Evolutionary conservation across 345 rosid genomes (phyloP).

Genomic region (Salix arbutifolia): DNA sequence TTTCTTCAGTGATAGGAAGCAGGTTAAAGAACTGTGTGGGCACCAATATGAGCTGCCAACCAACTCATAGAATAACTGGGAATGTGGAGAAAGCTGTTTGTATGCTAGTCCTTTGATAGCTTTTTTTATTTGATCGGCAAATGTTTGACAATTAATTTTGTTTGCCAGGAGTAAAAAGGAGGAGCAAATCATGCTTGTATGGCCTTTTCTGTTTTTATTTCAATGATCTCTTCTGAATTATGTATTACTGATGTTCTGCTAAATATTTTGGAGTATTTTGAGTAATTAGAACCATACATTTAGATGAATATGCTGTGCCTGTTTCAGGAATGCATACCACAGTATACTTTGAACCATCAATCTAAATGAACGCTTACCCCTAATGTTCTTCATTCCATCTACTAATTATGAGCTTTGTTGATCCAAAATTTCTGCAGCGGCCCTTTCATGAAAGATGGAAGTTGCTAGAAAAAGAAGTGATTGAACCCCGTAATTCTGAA

Average conservation of each 20-base stretch:
- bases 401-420: slow-evolving; percentile 15
- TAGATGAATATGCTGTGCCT: neutral
- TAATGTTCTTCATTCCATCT: neutral
- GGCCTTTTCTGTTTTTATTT: neutral
- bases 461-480: slow-evolving; percentile 91
- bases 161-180: neutral
- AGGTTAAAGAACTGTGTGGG: neutral
- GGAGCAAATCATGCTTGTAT: neutral
- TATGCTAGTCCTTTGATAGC: neutral
- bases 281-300: neutral
- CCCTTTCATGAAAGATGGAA: slow-evolving; percentile 97
- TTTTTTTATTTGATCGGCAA: neutral
- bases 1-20: neutral
- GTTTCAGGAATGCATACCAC: neutral
- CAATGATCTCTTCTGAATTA: neutral
- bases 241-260: neutral
- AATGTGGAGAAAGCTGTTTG: neutral
- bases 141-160: neutral
- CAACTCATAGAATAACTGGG: neutral
- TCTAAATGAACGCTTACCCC: neutral
- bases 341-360: neutral
- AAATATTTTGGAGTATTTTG: neutral
- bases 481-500: slow-evolving; percentile 90
- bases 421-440: slow-evolving; percentile 50
- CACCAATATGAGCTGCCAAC: neutral